Conservation (phyloP, 1,284 basidiomycete genomes). For the Taiwanofungus camphoratus region DNA sequence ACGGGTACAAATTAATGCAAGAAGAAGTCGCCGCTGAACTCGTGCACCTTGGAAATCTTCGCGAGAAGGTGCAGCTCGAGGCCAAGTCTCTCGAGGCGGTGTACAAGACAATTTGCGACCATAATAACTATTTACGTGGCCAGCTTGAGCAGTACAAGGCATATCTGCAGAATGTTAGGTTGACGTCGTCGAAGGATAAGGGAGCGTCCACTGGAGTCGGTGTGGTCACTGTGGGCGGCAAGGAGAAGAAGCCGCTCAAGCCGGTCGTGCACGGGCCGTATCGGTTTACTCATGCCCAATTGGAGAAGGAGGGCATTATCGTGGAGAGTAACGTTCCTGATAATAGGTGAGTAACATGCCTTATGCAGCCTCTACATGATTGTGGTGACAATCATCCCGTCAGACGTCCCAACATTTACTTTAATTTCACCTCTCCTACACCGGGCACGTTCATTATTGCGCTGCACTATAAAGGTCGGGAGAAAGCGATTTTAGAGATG, state of each 20-base stretch:
- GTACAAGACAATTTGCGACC: conserved; percentile 98
- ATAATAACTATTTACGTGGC: conserved; percentile 94
- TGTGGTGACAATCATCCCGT: not conserved
- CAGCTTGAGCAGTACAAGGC: conserved; percentile 99
- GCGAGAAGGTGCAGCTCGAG: conserved; percentile 93
- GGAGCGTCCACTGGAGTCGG: conserved; percentile 84
- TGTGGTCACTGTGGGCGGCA: conserved; percentile 92
- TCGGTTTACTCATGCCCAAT: conserved; percentile 93
- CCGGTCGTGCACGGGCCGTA: conserved; percentile 90
- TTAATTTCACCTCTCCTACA: conserved; percentile 96
- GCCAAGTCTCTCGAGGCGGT: conserved; percentile 91
- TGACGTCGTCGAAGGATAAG: conserved; percentile 85
- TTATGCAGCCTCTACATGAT: conserved; percentile 1
- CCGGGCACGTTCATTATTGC: conserved; percentile 99
- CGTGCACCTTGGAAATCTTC: conserved; percentile 91
- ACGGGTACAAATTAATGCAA: conserved; percentile 92
- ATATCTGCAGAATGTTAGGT: conserved; percentile 94
- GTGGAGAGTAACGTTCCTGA: conserved; percentile 98
- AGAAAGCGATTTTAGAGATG: conserved; percentile 99
- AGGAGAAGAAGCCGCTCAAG: conserved; percentile 90
- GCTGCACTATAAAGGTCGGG: conserved; percentile 97
- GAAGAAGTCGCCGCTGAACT: conserved; percentile 96
- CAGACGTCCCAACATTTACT: conserved; percentile 96
- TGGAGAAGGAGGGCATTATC: conserved; percentile 99
- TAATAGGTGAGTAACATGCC: conserved; percentile 63